Evolutionary conservation across 1,139 yeast species (phyloP).

Genomic region (Blastobotrys ciferrii): DNA sequence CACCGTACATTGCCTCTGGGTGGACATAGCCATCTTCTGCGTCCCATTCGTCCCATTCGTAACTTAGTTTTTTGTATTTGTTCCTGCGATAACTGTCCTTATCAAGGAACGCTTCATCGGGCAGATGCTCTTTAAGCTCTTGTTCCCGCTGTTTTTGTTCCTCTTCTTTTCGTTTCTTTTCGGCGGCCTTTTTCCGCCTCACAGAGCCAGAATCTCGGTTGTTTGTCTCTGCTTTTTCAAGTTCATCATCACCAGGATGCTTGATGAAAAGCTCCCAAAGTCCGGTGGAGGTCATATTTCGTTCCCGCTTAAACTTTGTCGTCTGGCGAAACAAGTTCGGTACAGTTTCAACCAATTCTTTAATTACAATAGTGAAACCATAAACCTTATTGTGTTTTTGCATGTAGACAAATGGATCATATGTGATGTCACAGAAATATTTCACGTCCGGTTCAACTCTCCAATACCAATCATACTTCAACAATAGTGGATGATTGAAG

Average conservation of each 20-base stretch:
- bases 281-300: constrained; percentile 50
- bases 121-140: constrained; percentile 22
- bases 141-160: constrained; percentile 23
- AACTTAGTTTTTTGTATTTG: constrained; percentile 10
- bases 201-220: constrained; percentile 26
- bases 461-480: constrained; percentile 66
- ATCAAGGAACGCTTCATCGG: constrained; percentile 22
- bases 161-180: constrained; percentile 33
- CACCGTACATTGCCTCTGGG: constrained; percentile 49
- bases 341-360: constrained; percentile 65
- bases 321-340: constrained; percentile 65
- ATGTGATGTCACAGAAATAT: constrained; percentile 64
- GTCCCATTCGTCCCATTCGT: constrained; percentile 16
- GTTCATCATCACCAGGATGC: constrained; percentile 25
- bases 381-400: constrained; percentile 59
- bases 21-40: constrained; percentile 24
- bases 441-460: constrained; percentile 71
- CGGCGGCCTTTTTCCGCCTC: constrained; percentile 21
- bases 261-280: constrained; percentile 39
- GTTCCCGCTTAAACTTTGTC: constrained; percentile 52
- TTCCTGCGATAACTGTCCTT: constrained; percentile 7
- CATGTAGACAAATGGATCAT: constrained; percentile 76
- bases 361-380: constrained; percentile 65
- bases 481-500: constrained; percentile 58
- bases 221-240: constrained; percentile 16